A percentile compares a stretch with the other conserved stretches of the same genome.
Evolutionary conservation across 768 basidiomycete genomes (phyloP).

Genomic region (Steccherinum ochraceum): DNA sequence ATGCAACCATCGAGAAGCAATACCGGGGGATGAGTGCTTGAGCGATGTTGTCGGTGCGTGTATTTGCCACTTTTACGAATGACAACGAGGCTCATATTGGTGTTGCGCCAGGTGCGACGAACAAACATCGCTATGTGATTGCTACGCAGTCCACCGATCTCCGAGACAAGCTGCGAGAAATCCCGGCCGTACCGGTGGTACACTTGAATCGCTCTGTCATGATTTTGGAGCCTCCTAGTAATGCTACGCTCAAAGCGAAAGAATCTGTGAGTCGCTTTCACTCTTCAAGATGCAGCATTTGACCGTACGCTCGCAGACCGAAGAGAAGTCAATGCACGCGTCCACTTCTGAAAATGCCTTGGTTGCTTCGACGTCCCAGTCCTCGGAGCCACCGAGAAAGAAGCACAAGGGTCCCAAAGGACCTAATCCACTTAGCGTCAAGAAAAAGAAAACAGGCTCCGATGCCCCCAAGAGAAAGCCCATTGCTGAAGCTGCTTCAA

Average conservation of each 20-base stretch:
- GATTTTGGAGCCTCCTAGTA: conserved; percentile 87
- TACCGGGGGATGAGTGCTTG: conserved; percentile 81
- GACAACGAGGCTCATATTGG: not conserved
- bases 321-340: conserved; percentile 29
- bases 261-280: conserved; percentile 34
- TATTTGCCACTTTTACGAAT: not conserved
- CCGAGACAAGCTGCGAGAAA: conserved; percentile 56
- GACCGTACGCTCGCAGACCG: not conserved
- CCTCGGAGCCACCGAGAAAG: conserved; percentile 40
- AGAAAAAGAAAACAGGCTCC: conserved; percentile 61
- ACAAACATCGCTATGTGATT: conserved; percentile 90
- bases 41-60: conserved; percentile 69
- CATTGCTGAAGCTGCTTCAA: no score
- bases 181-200: conserved; percentile 85
- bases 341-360: conserved; percentile 14
- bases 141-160: conserved; percentile 78
- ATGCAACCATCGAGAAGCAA: conserved; percentile 91
- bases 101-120: conserved; percentile 59
- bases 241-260: conserved; percentile 68
- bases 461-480: not conserved
- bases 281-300: not conserved
- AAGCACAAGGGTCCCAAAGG: conserved; percentile 70
- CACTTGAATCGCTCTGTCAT: conserved; percentile 91
- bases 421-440: conserved; percentile 89
- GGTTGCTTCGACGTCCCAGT: not conserved